Base-by-base conservation (phyloP, 768 basidiomycete genomes). In the Suillus hirtellus region DNA sequence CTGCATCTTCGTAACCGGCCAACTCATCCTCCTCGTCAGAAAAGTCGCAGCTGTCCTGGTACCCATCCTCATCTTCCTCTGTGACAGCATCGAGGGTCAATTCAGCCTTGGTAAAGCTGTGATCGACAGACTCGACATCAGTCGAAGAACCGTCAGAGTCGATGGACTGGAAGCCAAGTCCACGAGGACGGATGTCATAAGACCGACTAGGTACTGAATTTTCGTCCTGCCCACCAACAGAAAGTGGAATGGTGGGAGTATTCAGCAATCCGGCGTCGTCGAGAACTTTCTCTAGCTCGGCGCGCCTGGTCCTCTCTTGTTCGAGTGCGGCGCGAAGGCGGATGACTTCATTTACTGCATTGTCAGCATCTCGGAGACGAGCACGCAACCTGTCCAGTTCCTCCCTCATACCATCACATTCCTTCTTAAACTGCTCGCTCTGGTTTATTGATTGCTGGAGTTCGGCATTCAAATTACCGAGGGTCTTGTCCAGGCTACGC, bases 1-100 rank as follows among this genome's bases (percentile, higher is more conserved):
- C 86, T 61, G 89, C 89, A 61, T 90, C 89, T 70, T 91, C 90
- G 62, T 90, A 92, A 35, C 86, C 81, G 49, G 79, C 83, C 40
- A 90, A 75, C 24, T 79, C 87, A 65, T 86, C 79, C 17, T 88
- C 85, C 43, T 83, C 83, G 44, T 86, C 85, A 6, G 77, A 80
- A 60, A 76, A 72, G 42, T 75, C 71, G 17, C 72, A 70, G 42
- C 59, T 67, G 38, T 78, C 73, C 24, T 74, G 70, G 31, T 68
- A 68, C 19, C 63, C 56, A 17, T 79, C 79, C 56, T 81, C 80
- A 1, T 77, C 76, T 50, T 85, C 89, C 68, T 90, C 89, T 24
- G 75, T 76, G 14, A 89, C 87, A 24, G 80, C 78, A 69, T 86
- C 85, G 67, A 88, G 77, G 24, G 82, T 73, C 66, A 83, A 81